A percentile compares a stretch with the other conserved stretches of the same genome.
These are phyloP conservation scores for Dictyostelium citrinum DNA, from an alignment of 78 protist species.

Conservation along the genomic window DNA sequence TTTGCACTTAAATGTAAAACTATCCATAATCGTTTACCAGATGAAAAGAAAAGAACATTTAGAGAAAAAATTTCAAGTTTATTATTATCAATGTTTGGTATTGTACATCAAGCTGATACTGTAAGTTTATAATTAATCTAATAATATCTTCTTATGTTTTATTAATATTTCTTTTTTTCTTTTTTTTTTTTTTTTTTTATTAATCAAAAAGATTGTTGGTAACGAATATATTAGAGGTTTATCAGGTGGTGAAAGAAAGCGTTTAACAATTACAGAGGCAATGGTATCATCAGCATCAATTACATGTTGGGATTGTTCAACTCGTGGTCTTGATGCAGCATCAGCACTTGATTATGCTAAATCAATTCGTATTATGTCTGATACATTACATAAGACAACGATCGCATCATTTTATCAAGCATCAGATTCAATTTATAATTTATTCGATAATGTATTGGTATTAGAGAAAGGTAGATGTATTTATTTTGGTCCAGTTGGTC, in stretches of 20 bases:
- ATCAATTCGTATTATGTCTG: slow-evolving; percentile 75
- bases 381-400: slow-evolving; percentile 53
- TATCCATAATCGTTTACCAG: slow-evolving; percentile 16
- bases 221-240: slow-evolving; percentile 77
- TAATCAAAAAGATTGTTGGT: slow-evolving; percentile 65
- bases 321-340: slow-evolving; percentile 83
- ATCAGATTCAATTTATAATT: slow-evolving; percentile 59
- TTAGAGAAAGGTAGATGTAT: slow-evolving; percentile 78
- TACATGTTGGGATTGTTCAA: slow-evolving; percentile 77
- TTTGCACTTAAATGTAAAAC: slow-evolving; percentile 74
- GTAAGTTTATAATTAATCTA: neutral
- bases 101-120: slow-evolving; percentile 50
- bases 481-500: slow-evolving; percentile 52
- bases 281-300: slow-evolving; percentile 77
- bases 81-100: slow-evolving; percentile 53
- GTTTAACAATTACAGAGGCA: slow-evolving; percentile 78
- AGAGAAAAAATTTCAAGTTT: slow-evolving; percentile 28
- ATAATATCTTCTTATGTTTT: neutral
- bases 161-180: neutral
- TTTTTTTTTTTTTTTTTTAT: too few relatives aligned
- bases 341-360: slow-evolving; percentile 81
- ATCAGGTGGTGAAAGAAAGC: slow-evolving; percentile 79
- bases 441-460: slow-evolving; percentile 67
- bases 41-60: slow-evolving; percentile 40
- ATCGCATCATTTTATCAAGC: slow-evolving; percentile 75